These are phyloP conservation scores for Sisymbrium altissimum DNA, from an alignment of 345 rosid species.

Conservation along the genomic window DNA sequence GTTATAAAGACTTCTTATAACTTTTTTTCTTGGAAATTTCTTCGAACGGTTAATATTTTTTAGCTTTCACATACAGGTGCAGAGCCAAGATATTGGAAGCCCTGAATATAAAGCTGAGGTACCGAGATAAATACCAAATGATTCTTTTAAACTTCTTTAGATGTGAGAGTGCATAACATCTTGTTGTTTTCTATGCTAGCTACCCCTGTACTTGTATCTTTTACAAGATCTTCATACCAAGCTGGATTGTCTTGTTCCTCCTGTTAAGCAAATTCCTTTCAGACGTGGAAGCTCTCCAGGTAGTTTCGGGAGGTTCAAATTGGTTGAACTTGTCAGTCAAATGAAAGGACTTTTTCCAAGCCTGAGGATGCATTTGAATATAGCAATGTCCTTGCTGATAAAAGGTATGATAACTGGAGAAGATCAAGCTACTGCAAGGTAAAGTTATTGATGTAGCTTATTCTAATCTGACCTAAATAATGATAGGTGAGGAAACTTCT, in stretches of 20 bases:
- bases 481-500: constrained; percentile 58
- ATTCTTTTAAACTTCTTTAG: not conserved
- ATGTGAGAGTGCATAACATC: constrained; percentile 5
- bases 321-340: constrained; percentile 43
- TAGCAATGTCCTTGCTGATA: constrained; percentile 48
- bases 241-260: constrained; percentile 56
- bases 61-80: constrained; percentile 32
- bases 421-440: constrained; percentile 8
- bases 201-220: constrained; percentile 64
- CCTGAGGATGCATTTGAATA: constrained; percentile 51
- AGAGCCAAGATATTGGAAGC: constrained; percentile 53
- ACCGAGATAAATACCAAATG: constrained; percentile 22
- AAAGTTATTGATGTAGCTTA: constrained; percentile 8
- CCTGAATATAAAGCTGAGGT: constrained; percentile 77
- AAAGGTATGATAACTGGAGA: constrained; percentile 46
- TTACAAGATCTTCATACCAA: constrained; percentile 62
- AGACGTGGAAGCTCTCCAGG: constrained; percentile 41
- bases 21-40: not conserved
- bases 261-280: constrained; percentile 36
- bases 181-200: constrained; percentile 46
- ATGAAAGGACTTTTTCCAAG: constrained; percentile 52
- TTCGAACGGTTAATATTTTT: not conserved
- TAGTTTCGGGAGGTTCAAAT: constrained; percentile 40
- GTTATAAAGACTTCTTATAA: not conserved
- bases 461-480: constrained; percentile 21